phyloP scores from a whole-genome alignment of 176 grass and related monocot genomes.

The Typha latifolia region DNA sequence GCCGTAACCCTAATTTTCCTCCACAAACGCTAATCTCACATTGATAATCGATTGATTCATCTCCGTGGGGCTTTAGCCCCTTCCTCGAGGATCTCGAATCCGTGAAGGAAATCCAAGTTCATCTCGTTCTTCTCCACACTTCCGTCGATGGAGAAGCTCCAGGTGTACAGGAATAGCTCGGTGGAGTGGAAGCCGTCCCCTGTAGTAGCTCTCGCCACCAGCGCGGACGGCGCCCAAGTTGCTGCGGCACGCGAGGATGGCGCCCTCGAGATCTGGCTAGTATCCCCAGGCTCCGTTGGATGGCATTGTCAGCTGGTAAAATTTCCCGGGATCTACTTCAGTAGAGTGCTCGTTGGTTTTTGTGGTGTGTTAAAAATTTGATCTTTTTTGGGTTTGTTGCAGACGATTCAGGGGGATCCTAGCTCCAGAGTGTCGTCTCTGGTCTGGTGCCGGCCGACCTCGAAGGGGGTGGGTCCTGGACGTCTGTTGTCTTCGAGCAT shows the following conservation, averaged over 20 bases:
- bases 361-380: background rate
- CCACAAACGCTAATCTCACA: no score
- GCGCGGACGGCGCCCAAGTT: constrained; percentile 60
- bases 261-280: constrained; percentile 87
- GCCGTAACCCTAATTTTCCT: no score
- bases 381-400: constrained; percentile 18
- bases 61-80: no score
- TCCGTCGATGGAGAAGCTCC: constrained; percentile 70
- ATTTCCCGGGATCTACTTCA: background rate
- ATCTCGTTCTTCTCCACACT: background rate
- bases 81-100: no score
- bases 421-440: constrained; percentile 59
- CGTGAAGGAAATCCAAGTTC: no score
- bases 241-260: constrained; percentile 74
- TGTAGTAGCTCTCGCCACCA: constrained; percentile 55
- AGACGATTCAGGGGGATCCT: constrained; percentile 69
- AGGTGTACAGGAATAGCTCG: constrained; percentile 39
- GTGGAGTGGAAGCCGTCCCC: constrained; percentile 73
- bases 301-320: constrained; percentile 97
- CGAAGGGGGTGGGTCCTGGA: constrained; percentile 14
- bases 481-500: constrained; percentile 88
- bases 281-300: constrained; percentile 87
- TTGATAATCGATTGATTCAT: no score
- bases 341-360: background rate
- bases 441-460: constrained; percentile 44